Evolutionary conservation across 495 filamentous ascomycete genomes (phyloP), one percentile per base, ranked within the genome.

Genomic region (Penicillium riverlandense): DNA sequence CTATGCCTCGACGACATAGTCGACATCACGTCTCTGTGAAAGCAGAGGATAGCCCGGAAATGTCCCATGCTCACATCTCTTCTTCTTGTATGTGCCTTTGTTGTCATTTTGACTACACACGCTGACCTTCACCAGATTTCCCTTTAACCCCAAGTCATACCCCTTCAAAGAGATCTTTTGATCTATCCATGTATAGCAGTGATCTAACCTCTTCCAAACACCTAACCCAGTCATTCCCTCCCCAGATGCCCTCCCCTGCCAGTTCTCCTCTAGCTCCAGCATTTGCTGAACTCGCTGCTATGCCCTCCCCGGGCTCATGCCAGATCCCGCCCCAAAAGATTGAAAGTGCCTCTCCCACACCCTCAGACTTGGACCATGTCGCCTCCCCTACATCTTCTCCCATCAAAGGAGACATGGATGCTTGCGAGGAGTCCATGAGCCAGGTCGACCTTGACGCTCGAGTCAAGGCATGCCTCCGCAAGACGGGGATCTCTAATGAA

Each of bases 401-500:
- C 30, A 47, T 44, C 10, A 61, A 69, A 33, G 37, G 59, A 2
- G 61, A 52, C 12, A 53, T 59, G 11, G 64, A 71, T 33, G 63
- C 63, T 4, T 55, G 62, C 22, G 48, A 63, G 9, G 67, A 71
- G 27, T 61, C 66, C 4, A 63, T 75, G 14, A 52, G 69, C 12
- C 72, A 74, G 14, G 55, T 68, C 28, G 70, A 76, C 37, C 64
- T 75, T 8, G 71, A 74, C 41, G 54, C 57, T n/a, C 54, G 70
- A 37, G 61, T 73, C 13, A 70, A 72, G 40, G 73, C 74, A 12
- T 75, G 73, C 9, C 70, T 77, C 43, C 72, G 79, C 50, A 67
- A 79, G 46, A 96, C 91, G 11, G 89, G 90, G 30, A 83, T 98
- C 38, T 86, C 85, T 1, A 66, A 80, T 11, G 90, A 96, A 44